phyloP scores from a whole-genome alignment of 2,329 filamentous ascomycete species.

The Fusarium napiforme region DNA sequence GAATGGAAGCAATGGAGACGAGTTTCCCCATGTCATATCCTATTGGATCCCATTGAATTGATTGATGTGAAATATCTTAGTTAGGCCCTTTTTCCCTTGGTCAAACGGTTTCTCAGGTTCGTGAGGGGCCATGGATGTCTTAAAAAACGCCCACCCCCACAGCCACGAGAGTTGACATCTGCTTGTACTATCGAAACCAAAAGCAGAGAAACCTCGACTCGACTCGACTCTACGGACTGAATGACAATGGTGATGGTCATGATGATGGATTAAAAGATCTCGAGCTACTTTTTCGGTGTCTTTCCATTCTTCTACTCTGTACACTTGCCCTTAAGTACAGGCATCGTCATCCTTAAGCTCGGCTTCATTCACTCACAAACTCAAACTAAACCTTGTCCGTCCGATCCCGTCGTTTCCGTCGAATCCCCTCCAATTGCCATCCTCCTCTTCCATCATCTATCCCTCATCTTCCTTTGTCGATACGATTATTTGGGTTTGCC shows the following conservation, averaged over 20 bases:
- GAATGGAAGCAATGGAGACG: conserved; percentile 35
- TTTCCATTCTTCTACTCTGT: neutral
- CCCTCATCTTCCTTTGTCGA: conserved; percentile 16
- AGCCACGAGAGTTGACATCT: conserved; percentile 18
- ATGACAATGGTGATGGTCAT: neutral
- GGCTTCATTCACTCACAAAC: conserved; percentile 11
- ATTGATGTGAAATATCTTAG: conserved; percentile 1
- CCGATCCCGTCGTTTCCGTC: conserved; percentile 44
- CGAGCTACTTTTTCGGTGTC: neutral
- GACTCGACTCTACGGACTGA: conserved; percentile 13
- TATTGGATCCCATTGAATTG: conserved; percentile 30
- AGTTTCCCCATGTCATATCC: conserved; percentile 18
- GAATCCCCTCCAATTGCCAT: conserved; percentile 33
- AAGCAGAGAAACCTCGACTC: conserved; percentile 9
- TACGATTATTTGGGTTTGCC: conserved; percentile 30
- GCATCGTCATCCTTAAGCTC: conserved; percentile 29
- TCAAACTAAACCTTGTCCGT: conserved; percentile 42
- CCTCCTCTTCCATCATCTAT: conserved; percentile 22
- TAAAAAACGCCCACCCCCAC: conserved; percentile 39
- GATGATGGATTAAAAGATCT: conserved; percentile 1
- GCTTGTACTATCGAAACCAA: neutral
- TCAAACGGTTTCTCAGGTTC: conserved; percentile 38
- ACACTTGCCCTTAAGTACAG: neutral
- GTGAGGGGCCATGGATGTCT: conserved; percentile 27
- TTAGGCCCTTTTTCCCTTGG: conserved; percentile 8